Base-by-base conservation (phyloP, 176 grass and related monocot species). In the Bolboschoenus planiculmis region DNA sequence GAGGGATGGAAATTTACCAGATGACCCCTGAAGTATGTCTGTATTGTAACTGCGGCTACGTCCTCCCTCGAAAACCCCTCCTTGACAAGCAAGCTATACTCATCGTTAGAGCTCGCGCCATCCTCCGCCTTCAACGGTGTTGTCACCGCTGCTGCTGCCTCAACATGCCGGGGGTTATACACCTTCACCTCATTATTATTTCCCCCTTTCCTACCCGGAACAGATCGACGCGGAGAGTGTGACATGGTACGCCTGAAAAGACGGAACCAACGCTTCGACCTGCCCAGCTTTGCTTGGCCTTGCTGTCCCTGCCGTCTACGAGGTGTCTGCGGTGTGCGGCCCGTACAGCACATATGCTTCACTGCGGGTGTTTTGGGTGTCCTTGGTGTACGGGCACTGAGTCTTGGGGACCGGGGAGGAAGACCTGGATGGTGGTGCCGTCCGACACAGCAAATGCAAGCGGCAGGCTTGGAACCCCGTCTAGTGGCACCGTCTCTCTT, bases 381-480 rank as follows among this genome's bases (percentile, higher is more conserved):
- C 83, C 71, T 87, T 14, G 87, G 90, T 3, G 87, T 84, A 60
- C 79, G 79, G 3, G 87, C 81, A 83, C 81, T 89, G 18, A 85
- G 81, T 58, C 81, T 53, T 14, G 88, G 59, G 40, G 86, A 33
- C 83, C 60, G 16, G 70, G 80, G 6, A 21, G 58, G 68, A 40
- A 67, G 42, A 21, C 61, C 20, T 0, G 50, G 86, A 15, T 86
- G 83, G 79, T 94, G 91, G 82, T 89, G 85, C 4, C 85, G 87
- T 0, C 91, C 93, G 3, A 90, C 79, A 82, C 93, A 95, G 81
- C 93, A 95, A 4, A 95, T 92, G 93, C 93, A 95, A 10, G 89
- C 92, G 5, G 87, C 92, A 26, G 75, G 85, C 75, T 83, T 60
- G 48, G 83, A 83, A 10, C 31, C 21, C 1, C 44, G 84, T 11